These are phyloP conservation scores for Raffaelea ambrosiae DNA, from an alignment of 2,329 filamentous ascomycete genomes.

Conservation along the genomic window DNA sequence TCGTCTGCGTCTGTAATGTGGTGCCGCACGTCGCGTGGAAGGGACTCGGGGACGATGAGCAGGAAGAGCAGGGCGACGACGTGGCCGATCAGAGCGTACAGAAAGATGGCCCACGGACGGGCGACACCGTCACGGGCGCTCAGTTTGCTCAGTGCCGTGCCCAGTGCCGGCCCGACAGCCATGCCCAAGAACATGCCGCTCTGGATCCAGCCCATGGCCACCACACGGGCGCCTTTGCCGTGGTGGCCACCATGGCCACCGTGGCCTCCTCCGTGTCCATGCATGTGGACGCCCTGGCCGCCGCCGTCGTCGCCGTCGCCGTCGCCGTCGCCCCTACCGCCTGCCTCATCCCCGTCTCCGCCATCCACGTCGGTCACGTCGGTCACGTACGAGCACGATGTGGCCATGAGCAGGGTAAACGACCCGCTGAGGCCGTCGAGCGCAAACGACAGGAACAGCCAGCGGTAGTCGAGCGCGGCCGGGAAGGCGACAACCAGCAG, in stretches of 20 bases:
- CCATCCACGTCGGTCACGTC: neutral
- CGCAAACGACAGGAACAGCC: slow-evolving; percentile 1
- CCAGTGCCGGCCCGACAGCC: neutral
- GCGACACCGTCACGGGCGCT: too few species aligned
- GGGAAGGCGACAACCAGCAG: neutral
- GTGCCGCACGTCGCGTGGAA: neutral
- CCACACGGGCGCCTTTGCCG: neutral
- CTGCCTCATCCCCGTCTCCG: too few species aligned
- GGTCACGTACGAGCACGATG: neutral
- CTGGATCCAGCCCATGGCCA: slow-evolving; percentile 4
- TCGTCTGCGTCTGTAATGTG: too few species aligned
- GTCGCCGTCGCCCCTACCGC: too few species aligned
- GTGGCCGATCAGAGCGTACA: neutral
- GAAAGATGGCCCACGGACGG: neutral
- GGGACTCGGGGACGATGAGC: neutral
- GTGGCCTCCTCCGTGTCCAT: too few species aligned
- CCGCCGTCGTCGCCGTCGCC: too few species aligned
- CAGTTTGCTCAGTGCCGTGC: neutral
- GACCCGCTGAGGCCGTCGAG: slow-evolving; percentile 1
- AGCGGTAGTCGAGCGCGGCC: neutral
- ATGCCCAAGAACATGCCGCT: slow-evolving; percentile 3
- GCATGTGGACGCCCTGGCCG: too few species aligned
- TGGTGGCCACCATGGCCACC: too few species aligned
- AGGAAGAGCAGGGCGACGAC: neutral
- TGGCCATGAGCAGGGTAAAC: neutral